Evolutionary conservation across 345 rosid species (phyloP), one percentile per base, ranked within the genome.

Genomic region (Aurinia saxatilis): DNA sequence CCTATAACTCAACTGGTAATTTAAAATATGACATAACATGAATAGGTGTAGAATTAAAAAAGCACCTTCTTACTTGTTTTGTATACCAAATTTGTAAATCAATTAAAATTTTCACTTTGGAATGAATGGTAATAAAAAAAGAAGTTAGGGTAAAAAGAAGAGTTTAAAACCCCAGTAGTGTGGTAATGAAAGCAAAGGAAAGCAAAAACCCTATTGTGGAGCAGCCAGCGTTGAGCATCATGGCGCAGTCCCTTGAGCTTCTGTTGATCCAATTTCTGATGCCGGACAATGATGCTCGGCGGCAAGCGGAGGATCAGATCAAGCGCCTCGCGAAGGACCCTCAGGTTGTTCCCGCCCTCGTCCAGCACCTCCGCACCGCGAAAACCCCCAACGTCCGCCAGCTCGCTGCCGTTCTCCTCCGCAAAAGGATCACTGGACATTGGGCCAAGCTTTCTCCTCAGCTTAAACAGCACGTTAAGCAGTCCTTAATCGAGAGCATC

Each of bases 301-400:
- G 96, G 52, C 97, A 93, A 70, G 99, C 99, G 7, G 99, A 93
- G 78, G 99, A 93, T 75, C 99, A 90, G 77, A 93, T 93, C 63
- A 88, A 88, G 82, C 76, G 96, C 50, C 74, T 90, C 19, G 89
- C 97, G 9, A 93, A 93, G 81, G 99, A 93, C 70, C 99, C 97
- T 5, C 99, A 90, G 69, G 97, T 93, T 53, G 97, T 93, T 38
- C 97, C 97, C 25, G 92, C 99, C 27, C 92, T 93, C 4, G 76
- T 86, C 44, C 96, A 93, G 68, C 99, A 90, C 75, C 96, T 93
- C 62, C 99, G 99, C 71, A 93, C 97, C 13, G 99, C 99, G 36
- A 93, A 93, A 77, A 90, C 97, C 30, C 99, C 99, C 12, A 87
- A 86, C 60, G 99, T 93, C 67, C 97, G 97, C 59, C 99, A 93